These are phyloP conservation scores for Copromyces sp. DNA, from an alignment of 495 filamentous ascomycete species.

Conservation along the genomic window DNA sequence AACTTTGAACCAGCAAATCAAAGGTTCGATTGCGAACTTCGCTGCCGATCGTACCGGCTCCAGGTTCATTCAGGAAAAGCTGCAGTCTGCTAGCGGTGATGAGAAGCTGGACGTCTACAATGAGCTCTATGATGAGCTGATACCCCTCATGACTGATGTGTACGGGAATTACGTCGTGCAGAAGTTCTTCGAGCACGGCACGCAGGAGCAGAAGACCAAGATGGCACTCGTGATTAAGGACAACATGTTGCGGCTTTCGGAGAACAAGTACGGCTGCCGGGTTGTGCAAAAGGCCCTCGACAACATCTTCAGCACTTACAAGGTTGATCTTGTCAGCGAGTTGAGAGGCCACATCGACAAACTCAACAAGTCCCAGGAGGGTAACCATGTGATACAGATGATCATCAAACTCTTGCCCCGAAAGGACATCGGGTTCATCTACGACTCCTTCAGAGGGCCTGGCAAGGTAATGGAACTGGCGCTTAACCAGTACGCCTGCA, in stretches of 20 bases:
- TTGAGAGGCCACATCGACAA: conserved; percentile 67
- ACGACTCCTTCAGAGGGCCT: conserved; percentile 63
- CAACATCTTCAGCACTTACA: conserved; percentile 82
- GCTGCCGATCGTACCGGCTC: conserved; percentile 94
- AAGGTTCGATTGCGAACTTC: conserved; percentile 83
- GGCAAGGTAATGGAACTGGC: conserved; percentile 64
- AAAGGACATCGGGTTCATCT: conserved; percentile 78
- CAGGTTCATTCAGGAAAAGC: conserved; percentile 89
- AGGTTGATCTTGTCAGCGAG: conserved; percentile 74
- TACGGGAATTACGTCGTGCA: conserved; percentile 99
- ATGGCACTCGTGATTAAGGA: conserved; percentile 80
- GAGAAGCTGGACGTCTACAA: conserved; percentile 91
- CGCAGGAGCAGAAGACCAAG: conserved; percentile 82
- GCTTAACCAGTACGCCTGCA: conserved; percentile 78
- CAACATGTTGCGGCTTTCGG: conserved; percentile 66
- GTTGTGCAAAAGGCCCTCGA: conserved; percentile 97
- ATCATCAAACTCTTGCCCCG: conserved; percentile 79
- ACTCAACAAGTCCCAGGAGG: conserved; percentile 83
- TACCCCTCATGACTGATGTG: conserved; percentile 91
- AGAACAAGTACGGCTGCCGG: conserved; percentile 90
- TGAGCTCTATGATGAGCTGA: conserved; percentile 70
- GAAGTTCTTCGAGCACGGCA: conserved; percentile 95
- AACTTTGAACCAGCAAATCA: conserved; percentile 57
- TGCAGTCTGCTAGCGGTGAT: conserved; percentile 91
- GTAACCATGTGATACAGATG: conserved; percentile 96